Conservation (phyloP, 352 stramenopile species). For the Phytophthora lateralis region DNA sequence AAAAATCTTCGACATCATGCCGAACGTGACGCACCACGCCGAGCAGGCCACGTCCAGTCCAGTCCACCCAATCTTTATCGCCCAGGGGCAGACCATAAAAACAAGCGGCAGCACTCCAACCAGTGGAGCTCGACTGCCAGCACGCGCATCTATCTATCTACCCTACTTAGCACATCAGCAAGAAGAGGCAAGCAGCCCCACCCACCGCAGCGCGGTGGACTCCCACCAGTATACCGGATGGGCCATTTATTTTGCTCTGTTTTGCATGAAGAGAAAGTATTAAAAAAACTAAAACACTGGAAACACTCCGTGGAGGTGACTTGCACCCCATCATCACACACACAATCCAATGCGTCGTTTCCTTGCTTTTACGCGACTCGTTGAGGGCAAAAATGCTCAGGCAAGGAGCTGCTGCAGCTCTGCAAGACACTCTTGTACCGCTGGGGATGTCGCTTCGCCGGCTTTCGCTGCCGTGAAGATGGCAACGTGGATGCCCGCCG, state of each 20-base stretch:
- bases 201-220: slow-evolving; percentile 12
- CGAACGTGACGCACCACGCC: slow-evolving; percentile 7
- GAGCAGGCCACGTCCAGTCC: slow-evolving; percentile 22
- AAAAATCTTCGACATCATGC: slow-evolving; percentile 12
- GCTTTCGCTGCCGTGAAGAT: slow-evolving; percentile 64
- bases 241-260: slow-evolving; percentile 40
- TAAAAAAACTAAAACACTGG: slow-evolving; percentile 35
- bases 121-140: slow-evolving; percentile 24
- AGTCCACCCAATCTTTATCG: slow-evolving; percentile 15
- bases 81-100: slow-evolving; percentile 32
- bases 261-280: slow-evolving; percentile 38
- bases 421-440: slow-evolving; percentile 58
- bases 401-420: slow-evolving; percentile 53
- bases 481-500: slow-evolving; percentile 50
- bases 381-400: slow-evolving; percentile 8
- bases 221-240: slow-evolving; percentile 20
- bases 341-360: slow-evolving; percentile 1
- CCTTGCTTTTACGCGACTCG: slow-evolving; percentile 10
- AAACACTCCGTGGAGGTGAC: slow-evolving; percentile 20
- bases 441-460: slow-evolving; percentile 40
- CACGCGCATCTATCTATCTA: slow-evolving; percentile 24
- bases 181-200: slow-evolving; percentile 28
- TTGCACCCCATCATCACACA: slow-evolving; percentile 18
- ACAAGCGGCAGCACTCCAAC: slow-evolving; percentile 24
- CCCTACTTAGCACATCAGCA: slow-evolving; percentile 11